A percentile compares a stretch with the other conserved stretches of the same genome.
Conservation (phyloP, 1,284 basidiomycete species). For the Ceratobasidium sp. region DNA sequence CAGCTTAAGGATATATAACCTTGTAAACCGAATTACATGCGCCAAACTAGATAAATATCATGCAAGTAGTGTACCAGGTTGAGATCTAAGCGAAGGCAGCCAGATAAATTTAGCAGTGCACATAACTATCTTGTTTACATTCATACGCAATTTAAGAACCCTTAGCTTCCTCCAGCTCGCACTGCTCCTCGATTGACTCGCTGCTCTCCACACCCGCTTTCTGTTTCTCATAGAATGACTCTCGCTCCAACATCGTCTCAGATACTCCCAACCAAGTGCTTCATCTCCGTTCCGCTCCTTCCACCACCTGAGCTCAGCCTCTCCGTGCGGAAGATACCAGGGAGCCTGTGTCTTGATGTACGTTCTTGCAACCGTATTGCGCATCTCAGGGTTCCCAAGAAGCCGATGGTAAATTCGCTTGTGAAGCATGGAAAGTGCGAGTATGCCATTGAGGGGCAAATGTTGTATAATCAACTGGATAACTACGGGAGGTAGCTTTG, state of each 20-base stretch:
- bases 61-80: no score
- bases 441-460: neutral
- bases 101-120: no score
- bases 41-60: no score
- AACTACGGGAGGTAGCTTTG: conserved; percentile 1
- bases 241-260: neutral
- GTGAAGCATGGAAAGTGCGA: neutral
- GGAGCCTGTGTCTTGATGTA: conserved; percentile 18
- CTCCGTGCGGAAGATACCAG: conserved; percentile 14
- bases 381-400: neutral
- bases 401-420: neutral
- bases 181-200: conserved; percentile 33
- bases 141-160: no score
- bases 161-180: conserved; percentile 24
- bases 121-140: no score
- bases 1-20: neutral
- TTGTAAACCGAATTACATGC: neutral
- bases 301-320: conserved; percentile 20
- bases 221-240: conserved; percentile 36
- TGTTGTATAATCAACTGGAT: neutral
- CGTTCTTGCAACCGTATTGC: conserved; percentile 7
- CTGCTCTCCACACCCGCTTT: conserved; percentile 22
- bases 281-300: conserved; percentile 7
- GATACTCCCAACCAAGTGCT: conserved; percentile 27
- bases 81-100: no score